phyloP scores from a whole-genome alignment of 208 protist species.

The Trypanosomatidae sp. region DNA sequence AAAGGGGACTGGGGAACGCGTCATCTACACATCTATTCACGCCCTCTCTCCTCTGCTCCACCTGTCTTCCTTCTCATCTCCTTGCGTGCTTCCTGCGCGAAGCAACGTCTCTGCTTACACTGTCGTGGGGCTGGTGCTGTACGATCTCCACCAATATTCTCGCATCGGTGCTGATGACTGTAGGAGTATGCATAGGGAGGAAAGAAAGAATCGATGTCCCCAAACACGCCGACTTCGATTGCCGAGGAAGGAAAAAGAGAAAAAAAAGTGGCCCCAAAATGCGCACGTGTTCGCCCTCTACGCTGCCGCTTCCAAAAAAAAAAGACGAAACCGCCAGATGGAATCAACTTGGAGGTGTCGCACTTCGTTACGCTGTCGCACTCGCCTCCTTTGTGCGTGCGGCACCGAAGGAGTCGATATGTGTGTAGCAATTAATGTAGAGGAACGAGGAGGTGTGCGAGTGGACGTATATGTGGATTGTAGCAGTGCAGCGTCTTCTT shows the following conservation, averaged over 20 bases:
- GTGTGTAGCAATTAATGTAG: neutral
- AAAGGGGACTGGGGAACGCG: neutral
- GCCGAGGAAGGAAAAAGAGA: neutral
- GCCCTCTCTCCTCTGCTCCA: conserved; percentile 11
- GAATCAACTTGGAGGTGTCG: neutral
- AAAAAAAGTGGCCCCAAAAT: neutral
- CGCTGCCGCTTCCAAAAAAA: neutral
- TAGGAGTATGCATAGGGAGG: neutral
- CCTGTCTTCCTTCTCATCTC: too few relatives aligned
- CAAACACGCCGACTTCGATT: neutral
- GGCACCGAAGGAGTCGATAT: neutral
- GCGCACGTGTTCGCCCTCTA: neutral
- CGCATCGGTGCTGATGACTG: neutral
- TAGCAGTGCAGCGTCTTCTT: neutral
- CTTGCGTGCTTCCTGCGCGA: neutral
- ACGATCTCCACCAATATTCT: neutral
- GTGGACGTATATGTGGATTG: neutral
- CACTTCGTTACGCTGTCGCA: too few relatives aligned
- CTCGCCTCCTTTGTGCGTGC: neutral
- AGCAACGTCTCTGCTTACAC: neutral
- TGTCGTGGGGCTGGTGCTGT: neutral
- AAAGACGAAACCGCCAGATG: neutral
- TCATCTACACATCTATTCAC: neutral
- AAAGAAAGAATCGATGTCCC: neutral
- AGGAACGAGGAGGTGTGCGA: neutral